phyloP scores from a whole-genome alignment of 495 filamentous ascomycete genomes.

The Penicillium subrubescens region DNA sequence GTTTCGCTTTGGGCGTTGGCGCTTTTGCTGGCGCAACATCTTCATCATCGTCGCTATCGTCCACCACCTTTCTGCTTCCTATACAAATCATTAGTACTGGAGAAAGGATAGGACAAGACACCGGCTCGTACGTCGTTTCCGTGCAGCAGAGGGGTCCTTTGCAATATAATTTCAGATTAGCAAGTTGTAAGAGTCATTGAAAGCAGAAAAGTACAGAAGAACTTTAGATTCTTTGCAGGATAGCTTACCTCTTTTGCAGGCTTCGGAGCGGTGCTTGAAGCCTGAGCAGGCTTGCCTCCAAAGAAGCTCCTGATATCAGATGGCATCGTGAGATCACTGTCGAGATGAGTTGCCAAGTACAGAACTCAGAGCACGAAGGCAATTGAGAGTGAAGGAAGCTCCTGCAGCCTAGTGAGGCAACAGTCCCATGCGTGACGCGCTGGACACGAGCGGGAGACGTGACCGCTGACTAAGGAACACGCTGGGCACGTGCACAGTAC shows the following conservation, averaged over 20 bases:
- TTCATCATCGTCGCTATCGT: constrained; percentile 76
- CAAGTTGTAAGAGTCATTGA: background rate
- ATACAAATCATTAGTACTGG: constrained; percentile 16
- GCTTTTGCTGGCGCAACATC: constrained; percentile 37
- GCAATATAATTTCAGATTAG: constrained; percentile 7
- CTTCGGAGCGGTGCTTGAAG: constrained; percentile 34
- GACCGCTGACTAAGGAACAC: constrained; percentile 40
- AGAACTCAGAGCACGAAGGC: background rate
- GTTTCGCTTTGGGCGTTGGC: constrained; percentile 47
- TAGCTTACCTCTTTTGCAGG: constrained; percentile 44
- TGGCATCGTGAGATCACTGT: constrained; percentile 54
- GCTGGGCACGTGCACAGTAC: constrained; percentile 30
- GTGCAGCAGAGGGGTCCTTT: constrained; percentile 38
- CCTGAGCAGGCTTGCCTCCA: constrained; percentile 52
- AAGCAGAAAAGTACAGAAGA: background rate
- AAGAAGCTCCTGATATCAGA: constrained; percentile 83
- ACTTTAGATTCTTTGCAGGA: background rate
- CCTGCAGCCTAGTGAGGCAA: constrained; percentile 7
- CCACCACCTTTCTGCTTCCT: constrained; percentile 72
- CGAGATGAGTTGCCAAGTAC: background rate
- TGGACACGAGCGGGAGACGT: constrained; percentile 30
- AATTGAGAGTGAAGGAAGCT: constrained; percentile 8
- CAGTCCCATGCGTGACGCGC: constrained; percentile 30
- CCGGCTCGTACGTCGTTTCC: constrained; percentile 42
- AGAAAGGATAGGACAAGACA: background rate